Evolutionary conservation across 176 grass and related monocot species (phyloP).

Genomic region (Elaeis guineensis): DNA sequence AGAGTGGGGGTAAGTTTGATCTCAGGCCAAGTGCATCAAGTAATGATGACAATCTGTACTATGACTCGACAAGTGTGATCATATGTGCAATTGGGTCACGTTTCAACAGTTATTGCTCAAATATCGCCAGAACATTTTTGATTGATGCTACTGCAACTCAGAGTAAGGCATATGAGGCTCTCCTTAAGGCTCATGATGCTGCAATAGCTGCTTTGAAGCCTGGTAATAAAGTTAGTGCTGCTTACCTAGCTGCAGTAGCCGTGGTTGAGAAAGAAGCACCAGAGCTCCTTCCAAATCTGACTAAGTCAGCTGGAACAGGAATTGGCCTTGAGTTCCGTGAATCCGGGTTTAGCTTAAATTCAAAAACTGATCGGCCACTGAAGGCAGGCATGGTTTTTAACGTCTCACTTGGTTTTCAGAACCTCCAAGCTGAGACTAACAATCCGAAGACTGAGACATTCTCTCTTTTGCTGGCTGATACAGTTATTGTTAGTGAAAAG

Average conservation of each 20-base stretch:
- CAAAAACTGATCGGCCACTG: constrained; percentile 54
- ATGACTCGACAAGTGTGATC: constrained; percentile 85
- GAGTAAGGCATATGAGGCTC: constrained; percentile 68
- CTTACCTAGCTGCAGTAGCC: constrained; percentile 50
- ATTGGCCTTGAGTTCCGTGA: constrained; percentile 90
- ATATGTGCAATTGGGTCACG: constrained; percentile 77
- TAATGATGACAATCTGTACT: constrained; percentile 75
- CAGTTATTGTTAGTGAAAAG: constrained; percentile 56
- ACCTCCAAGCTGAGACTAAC: constrained; percentile 56
- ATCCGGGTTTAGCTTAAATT: constrained; percentile 66
- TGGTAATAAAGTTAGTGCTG: constrained; percentile 49
- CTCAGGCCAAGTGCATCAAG: constrained; percentile 71
- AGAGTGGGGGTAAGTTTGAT: constrained; percentile 92
- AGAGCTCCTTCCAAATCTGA: constrained; percentile 57
- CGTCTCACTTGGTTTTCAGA: constrained; percentile 81
- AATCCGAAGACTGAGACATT: constrained; percentile 78
- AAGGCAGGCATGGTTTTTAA: constrained; percentile 85
- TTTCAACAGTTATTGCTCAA: constrained; percentile 87
- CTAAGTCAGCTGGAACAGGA: constrained; percentile 81
- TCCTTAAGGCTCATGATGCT: constrained; percentile 90
- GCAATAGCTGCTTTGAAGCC: constrained; percentile 47
- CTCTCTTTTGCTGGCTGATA: constrained; percentile 73
- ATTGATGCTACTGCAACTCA: constrained; percentile 62
- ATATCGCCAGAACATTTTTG: constrained; percentile 80
- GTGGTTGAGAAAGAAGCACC: constrained; percentile 69